phyloP scores from a whole-genome alignment of 1,284 basidiomycete species.

The Puccinia coronata region DNA sequence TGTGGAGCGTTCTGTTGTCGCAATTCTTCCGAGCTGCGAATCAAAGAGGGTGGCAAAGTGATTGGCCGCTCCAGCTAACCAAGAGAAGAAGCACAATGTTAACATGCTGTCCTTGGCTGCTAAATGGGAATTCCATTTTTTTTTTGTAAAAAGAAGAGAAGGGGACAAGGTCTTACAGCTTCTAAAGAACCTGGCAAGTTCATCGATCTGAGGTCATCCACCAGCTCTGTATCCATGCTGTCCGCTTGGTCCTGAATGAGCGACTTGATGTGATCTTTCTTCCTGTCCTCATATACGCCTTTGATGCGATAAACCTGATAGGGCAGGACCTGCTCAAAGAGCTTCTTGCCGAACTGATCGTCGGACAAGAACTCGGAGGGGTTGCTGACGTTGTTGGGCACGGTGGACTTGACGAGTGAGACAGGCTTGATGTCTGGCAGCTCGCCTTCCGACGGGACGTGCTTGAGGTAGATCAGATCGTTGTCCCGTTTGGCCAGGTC shows the following conservation, averaged over 20 bases:
- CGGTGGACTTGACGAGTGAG: slow-evolving; percentile 69
- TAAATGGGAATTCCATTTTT: not conserved
- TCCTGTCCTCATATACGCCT: slow-evolving; percentile 84
- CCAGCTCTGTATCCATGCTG: slow-evolving; percentile 61
- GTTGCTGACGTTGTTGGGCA: slow-evolving; percentile 65
- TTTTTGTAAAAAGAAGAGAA: not conserved
- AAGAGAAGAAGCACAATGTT: not conserved
- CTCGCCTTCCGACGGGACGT: slow-evolving; percentile 73
- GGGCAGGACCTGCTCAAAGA: slow-evolving; percentile 77
- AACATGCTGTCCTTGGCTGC: not conserved
- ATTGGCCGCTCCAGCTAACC: slow-evolving; percentile 71
- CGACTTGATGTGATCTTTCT: slow-evolving; percentile 71
- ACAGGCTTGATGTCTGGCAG: slow-evolving; percentile 70
- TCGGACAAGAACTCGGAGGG: slow-evolving; percentile 53
- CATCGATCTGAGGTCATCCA: slow-evolving; percentile 70
- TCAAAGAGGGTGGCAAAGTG: slow-evolving; percentile 81
- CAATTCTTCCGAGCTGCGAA: slow-evolving; percentile 84
- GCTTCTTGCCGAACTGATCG: slow-evolving; percentile 63
- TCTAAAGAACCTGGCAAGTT: slow-evolving; percentile 84
- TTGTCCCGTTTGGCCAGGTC: slow-evolving; percentile 84
- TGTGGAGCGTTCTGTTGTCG: slow-evolving; percentile 73
- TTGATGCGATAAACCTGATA: slow-evolving; percentile 89
- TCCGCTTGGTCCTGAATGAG: slow-evolving; percentile 69
- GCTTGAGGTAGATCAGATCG: slow-evolving; percentile 90
- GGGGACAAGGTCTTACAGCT: slow-evolving; percentile 60